Evolutionary conservation across 305 asterid species (phyloP).

Genomic region (Rubia tinctorum): DNA sequence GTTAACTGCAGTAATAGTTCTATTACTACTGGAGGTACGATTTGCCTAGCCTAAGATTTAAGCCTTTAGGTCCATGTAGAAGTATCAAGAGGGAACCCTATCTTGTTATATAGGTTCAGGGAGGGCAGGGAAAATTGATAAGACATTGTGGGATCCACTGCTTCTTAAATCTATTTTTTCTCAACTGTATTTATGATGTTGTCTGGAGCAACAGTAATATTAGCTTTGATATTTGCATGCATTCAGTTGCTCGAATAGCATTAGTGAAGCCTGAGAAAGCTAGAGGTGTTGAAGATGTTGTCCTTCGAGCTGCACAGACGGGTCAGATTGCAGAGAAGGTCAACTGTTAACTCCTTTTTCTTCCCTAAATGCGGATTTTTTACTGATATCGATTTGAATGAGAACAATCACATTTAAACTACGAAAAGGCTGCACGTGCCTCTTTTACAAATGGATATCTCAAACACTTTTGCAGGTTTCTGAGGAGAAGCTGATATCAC

Average conservation of each 20-base stretch:
- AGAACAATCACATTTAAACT: too few species aligned
- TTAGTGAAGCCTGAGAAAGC: conserved; percentile 97
- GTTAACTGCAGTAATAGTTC: too few species aligned
- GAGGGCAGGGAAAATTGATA: not conserved
- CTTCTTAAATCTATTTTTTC: not conserved
- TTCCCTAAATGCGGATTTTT: conserved; percentile 4
- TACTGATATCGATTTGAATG: not conserved
- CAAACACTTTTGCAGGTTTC: conserved; percentile 55
- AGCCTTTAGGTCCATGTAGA: not conserved
- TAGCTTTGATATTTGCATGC: conserved; percentile 13
- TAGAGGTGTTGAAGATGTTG: conserved; percentile 95
- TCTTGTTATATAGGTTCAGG: not conserved
- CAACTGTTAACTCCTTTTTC: conserved; percentile 8
- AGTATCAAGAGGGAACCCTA: not conserved
- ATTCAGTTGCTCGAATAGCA: conserved; percentile 89
- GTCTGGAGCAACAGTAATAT: not conserved
- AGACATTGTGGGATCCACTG: not conserved
- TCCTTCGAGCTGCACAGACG: conserved; percentile 77
- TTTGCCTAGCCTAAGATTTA: not conserved
- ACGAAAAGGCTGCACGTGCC: not conserved
- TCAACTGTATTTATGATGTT: not conserved
- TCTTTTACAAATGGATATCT: not conserved
- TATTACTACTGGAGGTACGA: too few species aligned
- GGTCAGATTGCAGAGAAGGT: conserved; percentile 93
- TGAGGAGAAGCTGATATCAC: conserved; percentile 79